These are phyloP conservation scores for Fusarium musae DNA, from an alignment of 2,329 filamentous ascomycete species.

Conservation along the genomic window DNA sequence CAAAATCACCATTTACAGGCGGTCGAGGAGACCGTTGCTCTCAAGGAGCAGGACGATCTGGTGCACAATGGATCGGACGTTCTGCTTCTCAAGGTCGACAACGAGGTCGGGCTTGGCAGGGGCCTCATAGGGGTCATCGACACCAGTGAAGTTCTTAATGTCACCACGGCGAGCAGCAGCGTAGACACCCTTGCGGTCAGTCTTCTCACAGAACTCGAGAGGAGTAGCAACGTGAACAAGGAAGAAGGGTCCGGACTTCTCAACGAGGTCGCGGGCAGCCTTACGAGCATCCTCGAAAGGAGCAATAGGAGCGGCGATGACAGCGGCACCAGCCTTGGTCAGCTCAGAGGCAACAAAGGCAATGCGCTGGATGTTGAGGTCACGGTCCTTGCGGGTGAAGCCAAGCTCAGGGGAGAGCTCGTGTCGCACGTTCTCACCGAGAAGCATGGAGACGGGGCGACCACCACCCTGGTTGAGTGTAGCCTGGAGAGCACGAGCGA, in stretches of 20 bases:
- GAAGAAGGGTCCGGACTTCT: slow-evolving; percentile 92
- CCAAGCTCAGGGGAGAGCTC: slow-evolving; percentile 96
- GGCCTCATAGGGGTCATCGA: slow-evolving; percentile 95
- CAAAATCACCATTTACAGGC: slow-evolving; percentile 54
- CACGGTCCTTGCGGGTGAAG: slow-evolving; percentile 91
- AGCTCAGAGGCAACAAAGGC: slow-evolving; percentile 96
- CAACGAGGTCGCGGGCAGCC: slow-evolving; percentile 83
- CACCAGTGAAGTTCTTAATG: slow-evolving; percentile 98
- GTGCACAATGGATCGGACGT: slow-evolving; percentile 92
- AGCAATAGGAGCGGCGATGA: slow-evolving; percentile 96
- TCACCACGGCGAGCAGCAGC: slow-evolving; percentile 83
- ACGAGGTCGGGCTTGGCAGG: slow-evolving; percentile 84
- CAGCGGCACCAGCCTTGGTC: slow-evolving; percentile 90
- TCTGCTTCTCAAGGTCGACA: slow-evolving; percentile 87
- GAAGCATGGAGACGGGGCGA: slow-evolving; percentile 90
- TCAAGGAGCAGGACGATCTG: slow-evolving; percentile 95
- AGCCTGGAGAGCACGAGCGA: slow-evolving; percentile 93
- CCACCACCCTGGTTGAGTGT: slow-evolving; percentile 98
- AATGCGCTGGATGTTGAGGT: slow-evolving; percentile 95
- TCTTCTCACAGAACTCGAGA: slow-evolving; percentile 93
- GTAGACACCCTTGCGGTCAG: slow-evolving; percentile 93
- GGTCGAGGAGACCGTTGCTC: slow-evolving; percentile 87
- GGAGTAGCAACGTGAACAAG: slow-evolving; percentile 94
- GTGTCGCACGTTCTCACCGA: slow-evolving; percentile 93
- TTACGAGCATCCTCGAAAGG: slow-evolving; percentile 84